Conservation (phyloP, 2,329 filamentous ascomycete genomes). For the Arthrobotrys megalospora region DNA sequence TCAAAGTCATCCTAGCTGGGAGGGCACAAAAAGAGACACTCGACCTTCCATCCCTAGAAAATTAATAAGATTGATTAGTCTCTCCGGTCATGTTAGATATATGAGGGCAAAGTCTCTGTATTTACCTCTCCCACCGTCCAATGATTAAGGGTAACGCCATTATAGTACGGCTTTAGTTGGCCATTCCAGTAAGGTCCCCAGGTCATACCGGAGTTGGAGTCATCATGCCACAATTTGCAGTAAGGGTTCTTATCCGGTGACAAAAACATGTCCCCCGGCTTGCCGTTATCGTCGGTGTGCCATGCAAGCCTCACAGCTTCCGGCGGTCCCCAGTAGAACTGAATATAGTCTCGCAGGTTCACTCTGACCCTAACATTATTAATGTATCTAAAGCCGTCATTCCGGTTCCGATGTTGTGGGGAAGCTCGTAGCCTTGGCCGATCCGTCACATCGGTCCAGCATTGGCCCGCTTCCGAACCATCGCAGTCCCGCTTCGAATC, state of each 20-base stretch:
- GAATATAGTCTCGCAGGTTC: slow-evolving; percentile 11
- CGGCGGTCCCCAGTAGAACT: not conserved
- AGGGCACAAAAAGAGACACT: not conserved
- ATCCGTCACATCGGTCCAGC: not conserved
- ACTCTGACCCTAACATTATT: not conserved
- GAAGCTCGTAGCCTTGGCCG: not conserved
- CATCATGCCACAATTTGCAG: slow-evolving; percentile 7
- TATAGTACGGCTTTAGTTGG: not conserved
- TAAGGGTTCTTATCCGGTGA: not conserved
- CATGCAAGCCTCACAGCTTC: not conserved
- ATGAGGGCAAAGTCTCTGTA: not conserved
- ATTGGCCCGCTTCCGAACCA: not conserved
- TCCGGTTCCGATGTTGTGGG: not conserved
- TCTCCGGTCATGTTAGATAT: not conserved
- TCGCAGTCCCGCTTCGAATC: not conserved
- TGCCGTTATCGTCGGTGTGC: slow-evolving; percentile 29
- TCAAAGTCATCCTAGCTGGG: too few species aligned
- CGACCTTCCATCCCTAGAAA: not conserved
- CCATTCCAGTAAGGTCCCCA: not conserved
- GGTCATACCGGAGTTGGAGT: not conserved
- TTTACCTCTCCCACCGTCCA: not conserved
- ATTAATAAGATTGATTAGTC: too few species aligned
- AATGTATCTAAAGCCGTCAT: not conserved
- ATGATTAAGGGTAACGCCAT: not conserved
- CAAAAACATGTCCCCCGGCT: not conserved